Base-by-base conservation (phyloP, 257 asterid species). In the Dorcoceras hygrometricum region DNA sequence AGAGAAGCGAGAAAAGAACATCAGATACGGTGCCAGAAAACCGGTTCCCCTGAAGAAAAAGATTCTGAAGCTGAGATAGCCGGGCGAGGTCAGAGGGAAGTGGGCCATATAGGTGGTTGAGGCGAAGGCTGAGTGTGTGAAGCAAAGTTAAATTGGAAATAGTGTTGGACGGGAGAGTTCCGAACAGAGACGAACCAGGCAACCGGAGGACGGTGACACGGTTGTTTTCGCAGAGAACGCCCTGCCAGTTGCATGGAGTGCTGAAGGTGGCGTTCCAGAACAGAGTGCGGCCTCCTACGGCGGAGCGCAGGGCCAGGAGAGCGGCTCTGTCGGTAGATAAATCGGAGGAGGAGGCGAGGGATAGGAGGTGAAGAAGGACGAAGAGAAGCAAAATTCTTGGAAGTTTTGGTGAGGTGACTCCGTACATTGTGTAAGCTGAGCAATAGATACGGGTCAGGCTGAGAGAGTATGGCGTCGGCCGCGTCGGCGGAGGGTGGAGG, bases 221-320 rank as follows among this genome's bases (percentile, higher is more conserved):
- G 81, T 69, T 65, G 74, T 81, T 66, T 46, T 84, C 80, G 55
- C 97, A 90, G 1, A 34, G 70, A 2, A 87, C 89, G 56, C 96
- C 96, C 1, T 70, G 72, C 93, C 93, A 89, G 71, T 55, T 73
- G 87, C 96, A 89, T 43, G 95, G 93, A 43, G 84, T 72, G 59
- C 80, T 5, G 34, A 23, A 51, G 43, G 84, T 57, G 51, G 73
- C 67, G 78, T 87, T 85, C 96, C 95, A 89, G 43, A 82, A 66
- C 54, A 82, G 60, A 19, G 91, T 76, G 22, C 95, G 90, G 48
- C 95, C 97, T 57, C 82, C 83, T 5, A 87, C 77, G 31, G 95
- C 78, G 66, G 86, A 18, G 36, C 95, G 95, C 55, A 90, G 78
- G 63, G 87, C 74, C 19, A 90, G 57, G 50, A 90, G 86, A 57